Evolutionary conservation across 352 stramenopile species (phyloP).

Genomic region (Aphanomyces invadans): DNA sequence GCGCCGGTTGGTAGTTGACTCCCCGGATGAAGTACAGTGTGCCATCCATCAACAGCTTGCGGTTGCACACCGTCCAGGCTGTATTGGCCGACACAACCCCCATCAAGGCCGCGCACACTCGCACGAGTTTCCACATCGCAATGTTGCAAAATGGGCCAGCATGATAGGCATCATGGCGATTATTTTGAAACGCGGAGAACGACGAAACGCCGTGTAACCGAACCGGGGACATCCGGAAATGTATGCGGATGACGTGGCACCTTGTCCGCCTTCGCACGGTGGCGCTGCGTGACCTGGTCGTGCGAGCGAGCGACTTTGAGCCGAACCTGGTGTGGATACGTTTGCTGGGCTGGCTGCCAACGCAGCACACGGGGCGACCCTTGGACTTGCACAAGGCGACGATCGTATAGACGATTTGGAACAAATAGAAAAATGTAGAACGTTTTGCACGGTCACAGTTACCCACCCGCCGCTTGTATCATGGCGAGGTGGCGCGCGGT

Average conservation of each 20-base stretch:
- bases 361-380: too few species aligned
- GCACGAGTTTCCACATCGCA: neutral
- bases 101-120: neutral
- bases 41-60: constrained; percentile 51
- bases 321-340: too few species aligned
- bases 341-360: too few species aligned
- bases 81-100: constrained; percentile 34
- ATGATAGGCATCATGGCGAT: constrained; percentile 4
- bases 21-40: constrained; percentile 60
- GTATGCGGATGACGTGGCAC: neutral
- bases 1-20: constrained; percentile 64
- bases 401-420: too few species aligned
- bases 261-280: too few species aligned
- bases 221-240: neutral
- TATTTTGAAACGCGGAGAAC: neutral
- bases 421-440: neutral
- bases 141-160: neutral
- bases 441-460: neutral
- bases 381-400: too few species aligned
- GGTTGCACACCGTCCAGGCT: constrained; percentile 47
- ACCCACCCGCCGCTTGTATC: neutral
- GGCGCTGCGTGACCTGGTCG: too few species aligned
- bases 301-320: too few species aligned
- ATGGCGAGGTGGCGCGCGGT: neutral
- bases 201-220: neutral